Conservation (phyloP, 805 yeast genomes). For the Yamadazyma insecticola region DNA sequence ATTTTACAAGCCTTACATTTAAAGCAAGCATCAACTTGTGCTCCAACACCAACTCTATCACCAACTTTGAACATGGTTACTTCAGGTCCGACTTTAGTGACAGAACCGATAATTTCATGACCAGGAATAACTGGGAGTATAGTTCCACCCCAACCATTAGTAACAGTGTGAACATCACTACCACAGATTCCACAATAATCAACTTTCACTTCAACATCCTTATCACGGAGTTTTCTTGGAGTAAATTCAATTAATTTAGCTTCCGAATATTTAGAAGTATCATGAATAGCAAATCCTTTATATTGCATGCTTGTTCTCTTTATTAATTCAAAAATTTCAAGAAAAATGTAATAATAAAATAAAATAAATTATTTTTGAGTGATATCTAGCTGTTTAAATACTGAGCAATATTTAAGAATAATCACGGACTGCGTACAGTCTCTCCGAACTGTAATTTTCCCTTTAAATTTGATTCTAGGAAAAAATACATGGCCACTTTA, state of each 20-base stretch:
- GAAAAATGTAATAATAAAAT: no score
- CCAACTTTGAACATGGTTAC: conserved; percentile 56
- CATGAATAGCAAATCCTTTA: conserved; percentile 28
- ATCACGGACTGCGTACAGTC: no score
- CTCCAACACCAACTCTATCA: conserved; percentile 80
- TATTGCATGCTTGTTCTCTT: no score
- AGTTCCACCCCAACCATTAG: conserved; percentile 47
- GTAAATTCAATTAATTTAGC: conserved; percentile 27
- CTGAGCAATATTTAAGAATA: no score
- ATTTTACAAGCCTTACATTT: conserved; percentile 52
- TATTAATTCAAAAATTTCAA: no score
- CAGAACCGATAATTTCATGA: conserved; percentile 63
- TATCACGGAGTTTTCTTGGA: conserved; percentile 21
- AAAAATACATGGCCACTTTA: no score
- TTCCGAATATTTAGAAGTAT: conserved; percentile 26
- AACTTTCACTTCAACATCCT: conserved; percentile 53
- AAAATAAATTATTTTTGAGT: no score
- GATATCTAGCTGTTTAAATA: no score
- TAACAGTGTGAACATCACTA: conserved; percentile 52
- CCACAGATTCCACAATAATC: conserved; percentile 66
- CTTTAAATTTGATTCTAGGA: no score
- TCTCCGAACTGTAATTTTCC: no score
- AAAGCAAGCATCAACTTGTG: conserved; percentile 57
- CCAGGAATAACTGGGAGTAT: conserved; percentile 38
- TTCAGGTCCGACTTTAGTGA: conserved; percentile 53